Base-by-base conservation (phyloP, 495 filamentous ascomycete genomes). In the Xylaria longipes region DNA sequence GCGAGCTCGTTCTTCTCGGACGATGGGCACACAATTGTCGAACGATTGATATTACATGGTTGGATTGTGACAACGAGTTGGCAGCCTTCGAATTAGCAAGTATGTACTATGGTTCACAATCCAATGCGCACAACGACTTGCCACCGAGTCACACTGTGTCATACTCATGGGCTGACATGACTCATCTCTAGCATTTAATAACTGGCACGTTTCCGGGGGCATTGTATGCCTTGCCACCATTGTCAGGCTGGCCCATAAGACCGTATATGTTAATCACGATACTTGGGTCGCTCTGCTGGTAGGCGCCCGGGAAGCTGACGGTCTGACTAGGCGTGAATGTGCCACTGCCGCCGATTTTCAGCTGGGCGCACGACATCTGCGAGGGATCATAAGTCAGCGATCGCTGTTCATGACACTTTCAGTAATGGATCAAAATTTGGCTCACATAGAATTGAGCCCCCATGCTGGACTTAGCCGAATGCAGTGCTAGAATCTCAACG, bases 251-350 rank as follows among this genome's bases (percentile, higher is more conserved):
- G 17, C 86, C 84, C 25, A 75, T 75, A 5, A 62, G 25, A 29
- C 85, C 84, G 76, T 89, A 89, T 77, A 89, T 89, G 76, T 82
- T 86, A 77, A 85, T 74, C 45, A 83, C 69, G 74, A 89, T 88
- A 66, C 86, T 85, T 15, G 87, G 84, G 77, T 89, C 83, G 66
- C 69, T 83, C 52, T 83, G 76, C 74, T 79, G 75, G 77, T 87
- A 88, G 25, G 84, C 84, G 37, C 88, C 87, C 5, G 88, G 88
- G 76, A 89, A 84, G 76, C 80, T 83, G 50, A 89, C 86, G 8
- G 87, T 89, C 66, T 79, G 68, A 41, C 79, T 77, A 0, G 83
- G 84, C 5, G 75, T 76, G 60, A 82, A 82, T 35, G 78, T 77
- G 50, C 87, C 86, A 33, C 79, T 80, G 61, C 85, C 83, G 25